Evolutionary conservation across 768 basidiomycete species (phyloP), one percentile per base, ranked within the genome.

Genomic region (Ramaria rubella): DNA sequence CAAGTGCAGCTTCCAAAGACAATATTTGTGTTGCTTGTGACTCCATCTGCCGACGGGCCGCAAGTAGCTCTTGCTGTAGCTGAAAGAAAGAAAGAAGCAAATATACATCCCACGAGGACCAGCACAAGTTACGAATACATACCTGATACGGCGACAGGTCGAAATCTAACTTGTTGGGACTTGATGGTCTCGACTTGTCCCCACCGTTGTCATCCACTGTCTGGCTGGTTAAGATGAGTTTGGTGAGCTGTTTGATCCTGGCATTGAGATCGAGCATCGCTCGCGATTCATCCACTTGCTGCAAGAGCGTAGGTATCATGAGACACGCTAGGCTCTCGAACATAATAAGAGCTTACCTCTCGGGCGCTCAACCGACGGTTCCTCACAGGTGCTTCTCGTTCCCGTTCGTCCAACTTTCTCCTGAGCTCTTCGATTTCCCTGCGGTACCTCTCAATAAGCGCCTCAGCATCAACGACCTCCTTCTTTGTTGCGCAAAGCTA

Each of bases 351-450:
- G 21, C 46, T 33, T 49, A 77, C 78, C 72, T 80, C 79, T 46
- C 77, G 72, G 8, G 77, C 77, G 43, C 78, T 79, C 31, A 82
- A 67, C 42, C 81, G 70, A 56, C 81, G 72, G 55, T 72, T 73
- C 52, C 75, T 73, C 40, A 62, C 62, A 24, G 75, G 77, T 14
- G 81, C 83, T 50, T 85, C 85, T 8, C 81, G 78, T 66, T 89
- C 86, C 36, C 82, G 75, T 60, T 89, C 87, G 14, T 77, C 71
- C 40, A 94, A 75, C 40, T 90, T 80, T 2, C 68, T 73, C 73
- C 86, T 89, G 52, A 99, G 81, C 40, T 89, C 87, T 49, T 94
- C 94, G 54, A 99, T 95, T 72, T 98, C 93, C 64, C 88, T 90
- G 62, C 90, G 82, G 68, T 98, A 97, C 50, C 92, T 81, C 73